Percentiles rank a stretch among this genome's conserved stretches.
Conservation (phyloP, 2,329 filamentous ascomycete genomes). For the Cladosporium sp. region DNA sequence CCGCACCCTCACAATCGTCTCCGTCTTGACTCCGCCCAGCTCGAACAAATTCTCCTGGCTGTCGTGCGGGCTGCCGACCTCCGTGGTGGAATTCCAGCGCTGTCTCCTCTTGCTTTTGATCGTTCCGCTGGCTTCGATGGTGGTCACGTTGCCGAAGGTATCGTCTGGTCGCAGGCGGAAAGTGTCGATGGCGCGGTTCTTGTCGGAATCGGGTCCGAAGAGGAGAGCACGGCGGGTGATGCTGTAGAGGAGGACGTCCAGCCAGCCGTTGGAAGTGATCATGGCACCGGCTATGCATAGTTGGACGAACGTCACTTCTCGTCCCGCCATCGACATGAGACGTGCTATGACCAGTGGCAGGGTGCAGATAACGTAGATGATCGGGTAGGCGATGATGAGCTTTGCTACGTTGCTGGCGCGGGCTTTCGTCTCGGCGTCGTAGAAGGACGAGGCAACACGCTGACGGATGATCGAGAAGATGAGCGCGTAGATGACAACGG, state of each 20-base stretch:
- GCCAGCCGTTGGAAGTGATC: conserved; percentile 58
- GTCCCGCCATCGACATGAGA: conserved; percentile 60
- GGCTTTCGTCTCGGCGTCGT: conserved; percentile 38
- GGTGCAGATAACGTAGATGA: conserved; percentile 68
- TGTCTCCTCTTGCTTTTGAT: not conserved
- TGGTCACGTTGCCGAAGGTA: conserved; percentile 29
- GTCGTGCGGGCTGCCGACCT: not conserved
- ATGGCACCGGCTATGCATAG: conserved; percentile 56
- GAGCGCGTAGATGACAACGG: conserved; percentile 49
- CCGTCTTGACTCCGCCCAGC: conserved; percentile 1
- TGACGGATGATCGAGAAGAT: conserved; percentile 43
- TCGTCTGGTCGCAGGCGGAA: conserved; percentile 28
- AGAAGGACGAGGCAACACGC: conserved; percentile 39
- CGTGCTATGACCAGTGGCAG: conserved; percentile 64
- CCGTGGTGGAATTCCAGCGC: conserved; percentile 2
- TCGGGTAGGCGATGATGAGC: conserved; percentile 64
- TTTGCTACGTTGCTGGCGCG: conserved; percentile 45
- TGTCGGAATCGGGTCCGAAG: conserved; percentile 48
- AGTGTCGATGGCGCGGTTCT: conserved; percentile 27
- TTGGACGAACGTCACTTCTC: conserved; percentile 37
- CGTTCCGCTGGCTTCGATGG: conserved; percentile 24
- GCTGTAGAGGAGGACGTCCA: conserved; percentile 58
- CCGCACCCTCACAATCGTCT: conserved; percentile 16
- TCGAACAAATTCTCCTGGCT: conserved; percentile 16
- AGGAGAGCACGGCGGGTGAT: conserved; percentile 56